These are phyloP conservation scores for Saccharomyces hybrid DNA, from an alignment of 1,139 yeast genomes.

Conservation along the genomic window DNA sequence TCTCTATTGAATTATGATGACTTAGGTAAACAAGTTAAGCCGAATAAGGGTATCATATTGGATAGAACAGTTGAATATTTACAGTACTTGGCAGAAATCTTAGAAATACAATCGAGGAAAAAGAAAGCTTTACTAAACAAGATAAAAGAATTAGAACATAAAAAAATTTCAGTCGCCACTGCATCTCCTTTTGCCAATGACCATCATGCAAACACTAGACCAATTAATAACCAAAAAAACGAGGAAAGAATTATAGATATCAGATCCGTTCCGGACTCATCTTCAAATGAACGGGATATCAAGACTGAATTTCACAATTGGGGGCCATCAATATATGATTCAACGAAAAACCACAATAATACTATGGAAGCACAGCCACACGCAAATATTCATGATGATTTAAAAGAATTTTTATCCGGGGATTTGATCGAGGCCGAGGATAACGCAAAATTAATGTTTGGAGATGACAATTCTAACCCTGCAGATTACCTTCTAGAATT, in stretches of 20 bases:
- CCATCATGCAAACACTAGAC: neutral
- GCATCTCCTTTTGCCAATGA: neutral
- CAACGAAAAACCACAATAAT: neutral
- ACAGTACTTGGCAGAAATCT: slow-evolving; percentile 42
- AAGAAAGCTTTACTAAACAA: slow-evolving; percentile 30
- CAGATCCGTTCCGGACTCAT: slow-evolving; percentile 4
- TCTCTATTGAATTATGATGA: slow-evolving; percentile 48
- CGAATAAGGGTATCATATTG: slow-evolving; percentile 63
- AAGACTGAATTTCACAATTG: neutral
- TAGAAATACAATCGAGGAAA: slow-evolving; percentile 37
- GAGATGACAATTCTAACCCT: slow-evolving; percentile 16
- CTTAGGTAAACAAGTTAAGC: slow-evolving; percentile 57
- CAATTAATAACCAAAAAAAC: neutral
- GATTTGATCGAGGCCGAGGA: slow-evolving; percentile 29
- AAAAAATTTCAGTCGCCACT: slow-evolving; percentile 5
- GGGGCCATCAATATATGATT: neutral
- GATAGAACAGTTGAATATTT: slow-evolving; percentile 65
- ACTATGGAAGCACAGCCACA: neutral
- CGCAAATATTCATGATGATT: slow-evolving; percentile 18
- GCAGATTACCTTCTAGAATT: slow-evolving; percentile 28
- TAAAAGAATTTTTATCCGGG: slow-evolving; percentile 29
- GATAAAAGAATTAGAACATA: slow-evolving; percentile 33
- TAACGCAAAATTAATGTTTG: slow-evolving; percentile 27
- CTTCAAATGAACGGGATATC: neutral
- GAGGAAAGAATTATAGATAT: slow-evolving; percentile 12